Base-by-base conservation (phyloP, 1,284 basidiomycete species). In the Xerocomus minutiporus region DNA sequence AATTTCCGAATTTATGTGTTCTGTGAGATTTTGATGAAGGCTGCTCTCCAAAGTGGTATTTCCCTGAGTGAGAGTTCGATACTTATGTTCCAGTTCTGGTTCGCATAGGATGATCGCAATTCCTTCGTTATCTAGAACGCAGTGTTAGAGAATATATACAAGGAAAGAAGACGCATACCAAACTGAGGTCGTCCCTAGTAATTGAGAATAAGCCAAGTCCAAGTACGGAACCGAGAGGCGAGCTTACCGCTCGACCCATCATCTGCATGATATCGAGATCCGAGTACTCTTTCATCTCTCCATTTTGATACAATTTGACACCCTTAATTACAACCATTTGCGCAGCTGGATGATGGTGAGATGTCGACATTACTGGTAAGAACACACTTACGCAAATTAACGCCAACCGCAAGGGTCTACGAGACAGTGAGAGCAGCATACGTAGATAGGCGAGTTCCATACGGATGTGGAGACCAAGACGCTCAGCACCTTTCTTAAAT, bases 1-100 rank as follows among this genome's bases (percentile, higher is more conserved):
- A 49, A 97, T 88, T 71, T 97, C 95, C 2, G 92, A 93, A 65
- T 97, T 97, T 61, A 97, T 73, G 66, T 97, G 92, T 66, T 97
- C 94, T 2, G 84, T 75, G 9, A 97, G 80, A 63, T 91, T 89
- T 48, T 75, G 73, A 67, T 97, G 93, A 29, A 96, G 78, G 57
- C 80, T 87, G 66, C 90, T 93, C 70, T 96, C 93, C 36, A 96
- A 75, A 25, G 86, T 71, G 0, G 87, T 93, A 52, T 77, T 79
- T 15, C 82, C 85, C 59, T 85, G 82, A 1, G 76, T 74, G 35
- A 91, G 75, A 12, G 77, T 71, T 46, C 77, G 76, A 67, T 92
- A 93, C 63, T 91, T 91, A 9, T 69, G 64, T 64, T 88, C 85
- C 0, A 90, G 74, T n/a, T 82, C 79, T 25, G 72, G 73, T 67